A percentile compares a stretch with the other conserved stretches of the same genome.
These are phyloP conservation scores for Micractinium sp. DNA, from an alignment of 139 green algal species.

Conservation along the genomic window DNA sequence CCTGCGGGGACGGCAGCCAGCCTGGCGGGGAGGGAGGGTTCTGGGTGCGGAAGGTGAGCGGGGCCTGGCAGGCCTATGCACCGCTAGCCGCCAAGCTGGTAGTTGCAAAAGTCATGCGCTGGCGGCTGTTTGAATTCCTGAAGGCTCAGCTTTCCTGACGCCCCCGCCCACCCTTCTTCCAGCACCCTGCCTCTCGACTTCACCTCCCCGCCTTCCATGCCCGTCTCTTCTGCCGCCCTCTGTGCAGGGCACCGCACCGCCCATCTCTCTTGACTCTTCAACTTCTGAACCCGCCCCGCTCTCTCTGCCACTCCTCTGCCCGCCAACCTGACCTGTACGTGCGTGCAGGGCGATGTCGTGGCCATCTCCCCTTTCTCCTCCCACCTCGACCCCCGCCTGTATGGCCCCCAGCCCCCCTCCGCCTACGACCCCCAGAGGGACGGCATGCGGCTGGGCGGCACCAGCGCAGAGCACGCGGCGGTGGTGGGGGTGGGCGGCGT, in stretches of 20 bases:
- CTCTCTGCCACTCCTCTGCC: too few relatives aligned
- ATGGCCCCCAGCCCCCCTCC: not conserved
- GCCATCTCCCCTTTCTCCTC: slow-evolving; percentile 68
- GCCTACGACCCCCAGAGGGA: slow-evolving; percentile 32
- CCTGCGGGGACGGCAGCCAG: not conserved
- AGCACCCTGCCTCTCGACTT: too few relatives aligned
- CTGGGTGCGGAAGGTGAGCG: slow-evolving; percentile 17
- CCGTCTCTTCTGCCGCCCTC: not conserved
- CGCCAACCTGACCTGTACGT: too few relatives aligned
- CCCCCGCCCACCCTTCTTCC: not conserved
- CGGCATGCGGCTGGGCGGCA: slow-evolving; percentile 45
- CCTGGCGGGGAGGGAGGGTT: not conserved
- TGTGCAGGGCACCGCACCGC: slow-evolving; percentile 24
- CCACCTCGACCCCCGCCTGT: slow-evolving; percentile 66
- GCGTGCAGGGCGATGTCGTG: slow-evolving; percentile 66
- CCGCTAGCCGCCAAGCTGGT: not conserved
- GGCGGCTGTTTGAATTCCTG: not conserved
- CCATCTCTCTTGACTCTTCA: slow-evolving; percentile 65
- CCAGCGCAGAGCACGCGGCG: slow-evolving; percentile 24
- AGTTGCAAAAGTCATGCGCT: not conserved
- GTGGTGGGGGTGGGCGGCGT: slow-evolving; percentile 57
- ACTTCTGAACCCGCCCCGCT: slow-evolving; percentile 50
- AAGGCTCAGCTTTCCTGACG: not conserved
- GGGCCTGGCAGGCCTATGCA: too few relatives aligned
- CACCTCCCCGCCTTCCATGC: too few relatives aligned